Percentiles rank a stretch among this genome's conserved stretches.
Evolutionary conservation across 2,329 filamentous ascomycete species (phyloP).

Genomic region (Aspergillus candidus): DNA sequence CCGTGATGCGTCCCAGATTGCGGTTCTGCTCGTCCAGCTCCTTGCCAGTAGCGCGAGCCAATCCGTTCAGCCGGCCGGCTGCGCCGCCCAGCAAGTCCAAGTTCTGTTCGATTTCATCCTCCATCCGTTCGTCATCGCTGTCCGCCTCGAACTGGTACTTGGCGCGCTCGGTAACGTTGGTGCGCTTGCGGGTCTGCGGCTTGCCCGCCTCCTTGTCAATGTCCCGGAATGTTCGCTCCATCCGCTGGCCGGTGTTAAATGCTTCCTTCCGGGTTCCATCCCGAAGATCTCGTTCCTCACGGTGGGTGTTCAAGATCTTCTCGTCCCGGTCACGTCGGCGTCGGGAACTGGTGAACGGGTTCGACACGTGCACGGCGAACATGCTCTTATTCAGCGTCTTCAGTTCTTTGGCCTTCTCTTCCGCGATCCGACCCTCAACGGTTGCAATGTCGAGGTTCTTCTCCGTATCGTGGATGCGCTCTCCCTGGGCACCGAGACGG

Average conservation of each 20-base stretch:
- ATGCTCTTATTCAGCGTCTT: slow-evolving; percentile 84
- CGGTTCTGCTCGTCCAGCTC: slow-evolving; percentile 74
- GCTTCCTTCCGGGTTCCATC: slow-evolving; percentile 53
- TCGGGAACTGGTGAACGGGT: slow-evolving; percentile 68
- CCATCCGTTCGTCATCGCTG: slow-evolving; percentile 62
- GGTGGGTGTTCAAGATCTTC: slow-evolving; percentile 61
- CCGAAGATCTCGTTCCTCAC: slow-evolving; percentile 49
- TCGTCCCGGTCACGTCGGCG: slow-evolving; percentile 61
- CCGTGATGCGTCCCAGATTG: slow-evolving; percentile 68
- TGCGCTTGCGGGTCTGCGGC: slow-evolving; percentile 47
- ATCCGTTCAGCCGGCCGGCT: slow-evolving; percentile 63
- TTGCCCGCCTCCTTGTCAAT: slow-evolving; percentile 48
- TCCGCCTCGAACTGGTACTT: slow-evolving; percentile 79
- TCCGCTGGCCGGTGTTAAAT: slow-evolving; percentile 49
- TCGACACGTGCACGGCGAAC: slow-evolving; percentile 76
- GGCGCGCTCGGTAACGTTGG: slow-evolving; percentile 54
- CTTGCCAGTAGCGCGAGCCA: slow-evolving; percentile 66
- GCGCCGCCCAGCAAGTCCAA: slow-evolving; percentile 55
- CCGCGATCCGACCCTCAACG: slow-evolving; percentile 68
- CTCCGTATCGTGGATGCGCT: slow-evolving; percentile 75
- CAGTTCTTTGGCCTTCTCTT: slow-evolving; percentile 74
- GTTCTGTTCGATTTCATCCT: slow-evolving; percentile 65
- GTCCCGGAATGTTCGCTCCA: slow-evolving; percentile 61
- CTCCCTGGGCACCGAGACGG: slow-evolving; percentile 69
- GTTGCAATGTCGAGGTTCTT: slow-evolving; percentile 72